Base-by-base conservation (phyloP, 2,329 filamentous ascomycete species). In the Eurotiales sp. region DNA sequence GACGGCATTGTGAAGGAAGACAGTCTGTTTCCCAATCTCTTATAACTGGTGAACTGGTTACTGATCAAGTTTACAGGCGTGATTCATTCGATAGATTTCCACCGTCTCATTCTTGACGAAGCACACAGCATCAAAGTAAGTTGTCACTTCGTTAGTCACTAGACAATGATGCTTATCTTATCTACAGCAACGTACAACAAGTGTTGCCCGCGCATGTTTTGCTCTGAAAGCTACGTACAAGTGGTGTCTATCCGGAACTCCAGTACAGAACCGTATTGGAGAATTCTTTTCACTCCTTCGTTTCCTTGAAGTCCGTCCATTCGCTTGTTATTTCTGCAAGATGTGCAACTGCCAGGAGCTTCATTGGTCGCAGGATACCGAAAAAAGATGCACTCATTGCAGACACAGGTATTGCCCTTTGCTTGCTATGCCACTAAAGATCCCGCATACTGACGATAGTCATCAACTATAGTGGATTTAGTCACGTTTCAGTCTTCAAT, bases 271-370 rank as follows among this genome's bases (percentile, higher is more conserved):
- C 64, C 87, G 92, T 48, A 97, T 97, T 58, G 92, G 93, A 63
- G 92, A 97, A 67, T 95, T 96, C 69, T 96, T 97, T 72, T 97
- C 92, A 0, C 76, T 97, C 19, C 78, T 99, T 51, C 86, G 93
- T 2, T 99, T 99, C 69, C 80, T 99, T 25, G 87, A 96, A 66
- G 79, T 96, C 30, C 80, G 81, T 8, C 92, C 92, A 0, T 97
- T 96, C 67, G 87, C 92, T 7, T 90, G 89, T 58, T 99, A 99
- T 66, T 86, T 96, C 58, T 99, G 93, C 77, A 93, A 92, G 66
- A 78, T 83, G 52, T 99, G 93, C 65, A 68, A 79, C 4, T 99
- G 93, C 67, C 82, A 87, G 44, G 81, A 83, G 51, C 73, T 96
- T 3, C 89, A 96, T 61, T 99, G 93, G 93, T 77, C 77, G 3